Base-by-base conservation (phyloP, 108 stramenopile species). In the Pseudonitzschia multistriata region DNA sequence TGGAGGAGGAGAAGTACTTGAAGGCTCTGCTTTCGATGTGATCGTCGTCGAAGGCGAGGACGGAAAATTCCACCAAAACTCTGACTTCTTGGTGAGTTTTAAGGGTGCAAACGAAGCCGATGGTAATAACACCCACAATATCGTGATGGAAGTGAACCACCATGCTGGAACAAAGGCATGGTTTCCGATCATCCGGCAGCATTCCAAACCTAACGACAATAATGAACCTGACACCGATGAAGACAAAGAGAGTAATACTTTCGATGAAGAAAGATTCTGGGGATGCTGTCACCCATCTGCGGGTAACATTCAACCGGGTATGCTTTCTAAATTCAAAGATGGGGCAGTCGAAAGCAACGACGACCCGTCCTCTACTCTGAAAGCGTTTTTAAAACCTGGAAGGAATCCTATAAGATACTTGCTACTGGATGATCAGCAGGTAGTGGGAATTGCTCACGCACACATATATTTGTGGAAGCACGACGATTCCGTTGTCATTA, bases 401-500 rank as follows among this genome's bases (percentile, higher is more conserved):
- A 28, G 48, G 21, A 75, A 72, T 42, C 57, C 71, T 7, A 53
- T 70, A 17, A 37, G 74, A 24, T 73, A 76, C 48, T 61, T 75
- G 29, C 61, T 74, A 7, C 25, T 67, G 30, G 39, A 75, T 52
- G 55, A 74, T 21, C 61, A 57, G 13, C 35, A 29, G 28, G 57
- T 81, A 7, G 47, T 89, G 45, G 84, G 80, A 25, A 68, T 79
- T 10, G 81, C 86, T 8, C 68, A 81, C 31, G 82, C 85, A 6
- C 70, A 80, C 40, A 71, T 94, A 3, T 86, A 74, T 71, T 28
- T 94, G 8, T 94, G 93, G 93, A 68, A 64, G 11, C 54, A 74
- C 13, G 30, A 36, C 5, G 90, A 91, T 57, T 56, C 70, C 4
- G 40, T 94, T 19, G 68, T 90, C 28, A 78, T 94, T 4, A 72